Evolutionary conservation across 169 alveolate species (phyloP).

Genomic region (Eimeria zaria): DNA sequence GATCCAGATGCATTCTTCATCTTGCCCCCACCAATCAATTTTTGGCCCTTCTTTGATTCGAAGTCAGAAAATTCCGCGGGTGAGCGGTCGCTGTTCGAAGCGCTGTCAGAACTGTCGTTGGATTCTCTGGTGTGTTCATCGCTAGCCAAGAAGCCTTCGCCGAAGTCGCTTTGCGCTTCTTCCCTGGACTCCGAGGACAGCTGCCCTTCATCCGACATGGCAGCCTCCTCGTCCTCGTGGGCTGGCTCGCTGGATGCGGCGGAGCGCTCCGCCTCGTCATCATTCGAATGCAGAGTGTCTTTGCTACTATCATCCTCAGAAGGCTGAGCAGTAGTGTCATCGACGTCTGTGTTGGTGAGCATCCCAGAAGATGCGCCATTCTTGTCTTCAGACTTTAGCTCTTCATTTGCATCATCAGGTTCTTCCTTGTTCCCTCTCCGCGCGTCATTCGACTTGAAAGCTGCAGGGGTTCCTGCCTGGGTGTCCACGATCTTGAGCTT

Average conservation of each 20-base stretch:
- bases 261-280: constrained; percentile 21
- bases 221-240: constrained; percentile 40
- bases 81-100: constrained; percentile 57
- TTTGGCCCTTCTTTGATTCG: background rate
- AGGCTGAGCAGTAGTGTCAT: constrained; percentile 69
- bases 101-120: constrained; percentile 30
- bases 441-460: background rate
- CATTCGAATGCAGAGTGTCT: constrained; percentile 30
- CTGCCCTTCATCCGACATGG: constrained; percentile 6
- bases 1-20: background rate
- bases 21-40: background rate
- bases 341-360: constrained; percentile 21
- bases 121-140: constrained; percentile 43
- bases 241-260: constrained; percentile 36
- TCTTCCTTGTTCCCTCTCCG: background rate
- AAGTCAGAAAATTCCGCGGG: constrained; percentile 38
- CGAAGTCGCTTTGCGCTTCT: constrained; percentile 14
- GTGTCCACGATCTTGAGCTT: constrained; percentile 72
- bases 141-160: constrained; percentile 36
- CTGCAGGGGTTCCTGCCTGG: background rate
- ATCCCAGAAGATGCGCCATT: background rate
- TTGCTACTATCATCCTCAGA: constrained; percentile 42
- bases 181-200: constrained; percentile 9
- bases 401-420: background rate
- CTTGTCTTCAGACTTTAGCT: background rate